phyloP scores from a whole-genome alignment of 305 asterid genomes.

The Euphrasia arctica region DNA sequence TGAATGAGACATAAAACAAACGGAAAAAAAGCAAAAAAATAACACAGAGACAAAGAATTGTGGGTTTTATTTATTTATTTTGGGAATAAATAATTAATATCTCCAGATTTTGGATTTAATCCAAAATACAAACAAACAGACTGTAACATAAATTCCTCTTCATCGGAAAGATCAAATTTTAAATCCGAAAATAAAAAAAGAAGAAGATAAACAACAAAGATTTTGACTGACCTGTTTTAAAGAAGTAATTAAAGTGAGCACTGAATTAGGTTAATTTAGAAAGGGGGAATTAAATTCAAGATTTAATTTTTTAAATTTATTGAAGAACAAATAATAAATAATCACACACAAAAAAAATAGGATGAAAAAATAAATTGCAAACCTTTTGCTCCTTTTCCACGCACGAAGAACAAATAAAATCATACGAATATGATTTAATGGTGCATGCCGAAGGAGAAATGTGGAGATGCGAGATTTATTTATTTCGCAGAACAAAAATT shows the following conservation, averaged over 20 bases:
- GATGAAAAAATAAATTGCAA: background rate
- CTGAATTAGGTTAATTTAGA: background rate
- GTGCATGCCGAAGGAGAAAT: slow-evolving; percentile 14
- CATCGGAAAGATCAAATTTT: background rate
- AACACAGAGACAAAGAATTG: slow-evolving; percentile 18
- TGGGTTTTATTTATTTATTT: slow-evolving; percentile 13
- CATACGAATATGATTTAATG: slow-evolving; percentile 4
- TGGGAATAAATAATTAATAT: background rate
- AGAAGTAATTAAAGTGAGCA: background rate
- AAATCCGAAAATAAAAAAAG: background rate
- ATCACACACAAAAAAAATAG: background rate
- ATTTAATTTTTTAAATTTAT: background rate
- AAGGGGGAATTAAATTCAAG: background rate
- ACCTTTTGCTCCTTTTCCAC: background rate
- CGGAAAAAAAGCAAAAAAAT: background rate
- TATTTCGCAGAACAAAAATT: background rate
- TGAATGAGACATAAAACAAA: background rate
- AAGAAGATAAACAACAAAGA: background rate
- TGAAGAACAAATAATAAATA: slow-evolving; percentile 7
- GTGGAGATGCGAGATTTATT: background rate
- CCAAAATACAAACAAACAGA: slow-evolving; percentile 1
- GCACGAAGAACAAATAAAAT: slow-evolving; percentile 10
- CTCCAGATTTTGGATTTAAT: slow-evolving; percentile 8
- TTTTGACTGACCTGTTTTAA: slow-evolving; percentile 5
- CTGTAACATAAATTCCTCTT: background rate